Evolutionary conservation across 208 protist species (phyloP).

Genomic region (Trypanosoma cruzi): DNA sequence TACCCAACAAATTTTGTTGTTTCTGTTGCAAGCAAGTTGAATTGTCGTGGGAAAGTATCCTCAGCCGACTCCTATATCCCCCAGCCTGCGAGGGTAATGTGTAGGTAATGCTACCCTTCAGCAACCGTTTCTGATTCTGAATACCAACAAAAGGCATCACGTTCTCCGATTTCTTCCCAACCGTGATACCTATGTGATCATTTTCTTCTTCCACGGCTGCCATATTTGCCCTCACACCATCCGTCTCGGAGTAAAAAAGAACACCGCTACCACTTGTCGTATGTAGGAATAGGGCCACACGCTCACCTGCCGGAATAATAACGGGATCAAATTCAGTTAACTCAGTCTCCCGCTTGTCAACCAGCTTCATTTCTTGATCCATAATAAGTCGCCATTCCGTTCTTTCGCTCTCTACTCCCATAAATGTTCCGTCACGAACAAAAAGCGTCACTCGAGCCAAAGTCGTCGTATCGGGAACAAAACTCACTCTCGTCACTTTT

Average conservation of each 20-base stretch:
- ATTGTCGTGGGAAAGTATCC: background rate
- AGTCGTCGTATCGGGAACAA: constrained; percentile 79
- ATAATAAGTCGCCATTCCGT: constrained; percentile 61
- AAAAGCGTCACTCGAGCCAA: constrained; percentile 70
- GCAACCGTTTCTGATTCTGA: constrained; percentile 70
- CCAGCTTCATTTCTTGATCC: constrained; percentile 52
- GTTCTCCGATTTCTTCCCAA: constrained; percentile 87
- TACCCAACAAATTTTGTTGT: background rate
- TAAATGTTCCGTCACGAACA: constrained; percentile 68
- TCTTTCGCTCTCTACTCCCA: constrained; percentile 60
- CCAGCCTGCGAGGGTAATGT: constrained; percentile 52
- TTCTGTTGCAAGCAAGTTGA: background rate
- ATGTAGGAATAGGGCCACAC: constrained; percentile 80
- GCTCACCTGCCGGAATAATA: constrained; percentile 58
- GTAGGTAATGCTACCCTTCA: constrained; percentile 88
- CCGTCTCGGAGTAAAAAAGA: constrained; percentile 80
- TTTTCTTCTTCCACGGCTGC: constrained; percentile 79
- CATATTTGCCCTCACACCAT: constrained; percentile 71
- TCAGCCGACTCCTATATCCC: constrained; percentile 34
- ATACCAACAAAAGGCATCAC: constrained; percentile 65
- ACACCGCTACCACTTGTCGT: constrained; percentile 83
- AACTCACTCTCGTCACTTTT: constrained; percentile 71
- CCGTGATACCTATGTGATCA: constrained; percentile 85
- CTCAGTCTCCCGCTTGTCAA: constrained; percentile 52
- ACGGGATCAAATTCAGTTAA: constrained; percentile 77